Conservation (phyloP, 441 rosid genomes). For the Pelargonium citronellum region DNA sequence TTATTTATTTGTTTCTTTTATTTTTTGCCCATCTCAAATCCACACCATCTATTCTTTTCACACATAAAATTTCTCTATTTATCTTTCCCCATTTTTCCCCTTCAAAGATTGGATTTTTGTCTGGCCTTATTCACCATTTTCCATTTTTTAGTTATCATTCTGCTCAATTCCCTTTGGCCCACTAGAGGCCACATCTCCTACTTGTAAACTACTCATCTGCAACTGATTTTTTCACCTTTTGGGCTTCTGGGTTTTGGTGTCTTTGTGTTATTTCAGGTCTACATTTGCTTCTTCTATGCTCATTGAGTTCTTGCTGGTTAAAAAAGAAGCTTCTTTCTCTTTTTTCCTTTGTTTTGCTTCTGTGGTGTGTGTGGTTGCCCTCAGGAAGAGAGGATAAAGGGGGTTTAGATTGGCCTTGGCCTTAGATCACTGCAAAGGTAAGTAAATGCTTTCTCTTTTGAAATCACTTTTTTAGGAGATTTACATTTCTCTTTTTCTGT, state of each 20-base stretch:
- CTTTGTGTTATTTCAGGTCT: slow-evolving; percentile 34
- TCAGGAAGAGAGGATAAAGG: slow-evolving; percentile 39
- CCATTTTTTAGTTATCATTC: slow-evolving; percentile 8
- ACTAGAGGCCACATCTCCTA: slow-evolving; percentile 24
- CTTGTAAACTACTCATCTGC: slow-evolving; percentile 35
- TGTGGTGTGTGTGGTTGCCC: slow-evolving; percentile 10
- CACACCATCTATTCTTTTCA: slow-evolving; percentile 16
- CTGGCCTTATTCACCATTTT: slow-evolving; percentile 30
- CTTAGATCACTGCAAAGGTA: slow-evolving; percentile 33
- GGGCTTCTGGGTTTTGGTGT: slow-evolving; percentile 31
- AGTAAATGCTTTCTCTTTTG: slow-evolving; percentile 34
- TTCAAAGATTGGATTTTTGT: slow-evolving; percentile 35
- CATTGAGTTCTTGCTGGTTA: slow-evolving; percentile 32
- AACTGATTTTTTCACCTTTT: slow-evolving; percentile 11
- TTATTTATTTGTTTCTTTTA: not conserved
- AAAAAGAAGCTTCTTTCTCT: slow-evolving; percentile 19
- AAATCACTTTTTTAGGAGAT: slow-evolving; percentile 4
- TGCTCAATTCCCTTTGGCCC: slow-evolving; percentile 24
- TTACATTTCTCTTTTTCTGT: slow-evolving; percentile 25
- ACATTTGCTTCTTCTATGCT: slow-evolving; percentile 42
- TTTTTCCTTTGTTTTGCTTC: slow-evolving; percentile 18
- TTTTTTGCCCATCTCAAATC: slow-evolving; percentile 12
- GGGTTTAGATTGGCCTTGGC: slow-evolving; percentile 19
- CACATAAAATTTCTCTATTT: not conserved
- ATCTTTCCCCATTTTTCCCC: slow-evolving; percentile 19